Evolutionary conservation across 2,329 filamentous ascomycete species (phyloP), one percentile per base, ranked within the genome.

Genomic region (Colletotrichum lentis): DNA sequence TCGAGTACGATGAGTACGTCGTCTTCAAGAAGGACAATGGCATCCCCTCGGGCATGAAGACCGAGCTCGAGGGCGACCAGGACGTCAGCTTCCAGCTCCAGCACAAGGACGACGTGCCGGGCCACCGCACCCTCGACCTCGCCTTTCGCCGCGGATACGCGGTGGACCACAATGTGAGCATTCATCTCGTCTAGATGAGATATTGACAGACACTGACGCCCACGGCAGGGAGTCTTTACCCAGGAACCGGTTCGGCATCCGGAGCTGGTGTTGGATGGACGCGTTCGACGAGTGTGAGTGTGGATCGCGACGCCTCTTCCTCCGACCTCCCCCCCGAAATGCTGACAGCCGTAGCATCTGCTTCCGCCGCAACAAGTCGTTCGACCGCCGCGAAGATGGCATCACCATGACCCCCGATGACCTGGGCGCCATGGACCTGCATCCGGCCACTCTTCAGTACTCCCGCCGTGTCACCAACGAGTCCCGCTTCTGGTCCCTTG

Each of bases 371-470:
- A 75, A 72, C 35, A 75, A 74, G 16, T 73, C 72, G 2, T 72
- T 75, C 11, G 74, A 79, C 56, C 74, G 77, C 8, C 72, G 73
- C 20, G 73, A 74, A 6, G 79, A 79, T 53, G 77, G 79, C 31
- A 73, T 80, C 47, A 78, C 76, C 64, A 74, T 80, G 71, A 79
- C 77, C 1, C 71, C 73, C 1, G 70, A 74, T 27, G 79, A 80
- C 69, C 73, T 78, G 6, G 74, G 75, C 11, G 75, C 74, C 14
- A 76, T 80, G 72, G 71, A 76, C n/a, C 70, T 80, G 47, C 79
- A 80, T 57, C 79, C 79, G 7, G 78, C 79, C 10, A 80, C 79
- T 0, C 74, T 80, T 11, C 79, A 80, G 67, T 80, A 80, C 62
- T 75, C 78, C 35, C 77, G 77, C 5, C 75, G 79, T 5, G 75